Conservation (phyloP, 306 rosid genomes). For the Gynostemma pentaphyllum region DNA sequence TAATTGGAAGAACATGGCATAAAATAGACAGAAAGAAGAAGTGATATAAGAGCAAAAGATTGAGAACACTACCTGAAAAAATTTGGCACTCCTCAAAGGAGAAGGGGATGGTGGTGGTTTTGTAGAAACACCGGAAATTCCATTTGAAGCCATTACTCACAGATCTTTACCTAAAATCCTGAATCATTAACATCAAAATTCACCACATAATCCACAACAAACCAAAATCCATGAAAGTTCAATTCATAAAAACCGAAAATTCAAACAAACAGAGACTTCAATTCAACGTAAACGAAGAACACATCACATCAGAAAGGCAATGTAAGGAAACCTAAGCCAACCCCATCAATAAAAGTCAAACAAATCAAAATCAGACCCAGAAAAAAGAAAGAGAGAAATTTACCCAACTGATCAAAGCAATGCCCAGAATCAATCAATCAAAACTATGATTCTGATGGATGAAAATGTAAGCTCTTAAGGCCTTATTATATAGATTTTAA, state of each 20-base stretch:
- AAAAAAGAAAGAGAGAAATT: background rate
- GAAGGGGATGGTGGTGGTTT: conserved; percentile 81
- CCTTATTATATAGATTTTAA: background rate
- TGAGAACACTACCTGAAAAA: conserved; percentile 46
- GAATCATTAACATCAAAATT: conserved; percentile 3
- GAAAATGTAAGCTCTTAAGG: background rate
- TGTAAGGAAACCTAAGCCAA: no score
- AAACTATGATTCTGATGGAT: background rate
- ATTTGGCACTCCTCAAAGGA: conserved; percentile 78
- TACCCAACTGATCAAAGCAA: background rate
- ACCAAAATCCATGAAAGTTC: background rate
- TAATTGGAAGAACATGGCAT: background rate
- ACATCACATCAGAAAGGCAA: background rate
- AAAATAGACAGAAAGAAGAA: background rate
- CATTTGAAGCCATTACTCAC: conserved; percentile 56
- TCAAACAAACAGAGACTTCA: background rate
- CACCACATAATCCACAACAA: background rate
- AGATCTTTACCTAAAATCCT: conserved; percentile 17
- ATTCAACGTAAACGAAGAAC: conserved; percentile 3
- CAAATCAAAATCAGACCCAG: background rate
- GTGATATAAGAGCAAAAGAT: background rate
- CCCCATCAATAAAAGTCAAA: background rate
- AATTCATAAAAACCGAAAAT: background rate
- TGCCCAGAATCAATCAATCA: background rate
- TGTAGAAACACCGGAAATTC: conserved; percentile 22